Base-by-base conservation (phyloP, 306 rosid genomes). In the Cucurbita maxima region DNA sequence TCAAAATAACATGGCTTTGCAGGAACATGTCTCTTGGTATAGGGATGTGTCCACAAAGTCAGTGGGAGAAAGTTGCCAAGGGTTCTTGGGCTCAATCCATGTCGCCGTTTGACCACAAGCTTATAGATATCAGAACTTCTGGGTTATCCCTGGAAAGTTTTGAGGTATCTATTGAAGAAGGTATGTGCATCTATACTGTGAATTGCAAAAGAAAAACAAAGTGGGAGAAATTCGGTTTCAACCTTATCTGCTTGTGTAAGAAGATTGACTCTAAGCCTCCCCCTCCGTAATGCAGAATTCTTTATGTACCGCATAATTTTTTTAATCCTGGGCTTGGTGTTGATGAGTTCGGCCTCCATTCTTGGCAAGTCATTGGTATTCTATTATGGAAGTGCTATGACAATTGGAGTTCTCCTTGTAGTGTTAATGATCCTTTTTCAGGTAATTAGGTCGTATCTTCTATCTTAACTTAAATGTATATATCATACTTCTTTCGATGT, bases 31-130 rank as follows among this genome's bases (percentile, higher is more conserved):
- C 99, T 68, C 83, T 86, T 66, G 87, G 81, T 58, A 73, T 73
- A 2, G 97, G 96, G 84, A 86, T 90, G 96, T 94, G 97, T 70
- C 82, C 96, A 57, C 89, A 84, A 58, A 75, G 85, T 66, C 88
- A 77, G 82, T 91, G 99, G 99, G 92, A 94, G 86, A 94, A 91
- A 84, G 92, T 81, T 83, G 38, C 73, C 72, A 89, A 84, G 80
- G 91, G 90, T 68, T 81, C 80, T 80, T 90, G 99, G 97, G 82
- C 64, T 71, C 83, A 84, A 75, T 79, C 87, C 62, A 87, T 87
- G 95, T 91, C 99, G 56, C 97, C 96, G 58, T 94, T 89, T 83
- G 95, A 87, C 56, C 78, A 79, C 80, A 91, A 83, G 82, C 66
- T 94, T 72, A 67, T 89, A 72, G 99, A 90, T 78, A 58, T 94